phyloP scores from a whole-genome alignment of 1,139 yeast species.

The Spencermartinsiella ligniputridi region DNA sequence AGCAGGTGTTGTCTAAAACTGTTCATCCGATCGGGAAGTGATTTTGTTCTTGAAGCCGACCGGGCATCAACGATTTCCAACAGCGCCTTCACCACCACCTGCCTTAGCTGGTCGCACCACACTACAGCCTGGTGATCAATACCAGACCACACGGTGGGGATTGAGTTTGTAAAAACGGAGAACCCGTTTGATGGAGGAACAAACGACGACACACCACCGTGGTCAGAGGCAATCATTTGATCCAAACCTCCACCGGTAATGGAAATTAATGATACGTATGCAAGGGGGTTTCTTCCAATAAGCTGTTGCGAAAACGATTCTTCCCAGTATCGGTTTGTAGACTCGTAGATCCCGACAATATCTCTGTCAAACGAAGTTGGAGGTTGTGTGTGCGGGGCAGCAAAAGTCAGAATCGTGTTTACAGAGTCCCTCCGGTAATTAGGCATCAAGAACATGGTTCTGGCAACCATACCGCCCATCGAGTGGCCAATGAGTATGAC shows the following conservation, averaged over 20 bases:
- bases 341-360: constrained; percentile 59
- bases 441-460: constrained; percentile 74
- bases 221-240: constrained; percentile 73
- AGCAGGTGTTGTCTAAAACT: constrained; percentile 49
- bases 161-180: constrained; percentile 71
- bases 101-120: constrained; percentile 80
- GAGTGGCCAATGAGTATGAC: constrained; percentile 88
- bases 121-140: constrained; percentile 85
- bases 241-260: constrained; percentile 76
- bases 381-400: constrained; percentile 91
- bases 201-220: constrained; percentile 60
- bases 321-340: constrained; percentile 70
- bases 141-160: constrained; percentile 85
- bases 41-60: constrained; percentile 49
- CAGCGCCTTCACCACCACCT: constrained; percentile 49
- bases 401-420: constrained; percentile 78
- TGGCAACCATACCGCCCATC: constrained; percentile 93
- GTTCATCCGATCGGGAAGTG: constrained; percentile 53
- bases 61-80: constrained; percentile 50
- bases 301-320: constrained; percentile 40
- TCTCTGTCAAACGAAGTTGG: constrained; percentile 96
- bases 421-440: constrained; percentile 69
- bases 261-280: constrained; percentile 40
- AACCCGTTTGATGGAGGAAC: constrained; percentile 70
- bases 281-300: constrained; percentile 31